These are phyloP conservation scores for Aspergillus wentii DNA, from an alignment of 495 filamentous ascomycete genomes.

Conservation along the genomic window DNA sequence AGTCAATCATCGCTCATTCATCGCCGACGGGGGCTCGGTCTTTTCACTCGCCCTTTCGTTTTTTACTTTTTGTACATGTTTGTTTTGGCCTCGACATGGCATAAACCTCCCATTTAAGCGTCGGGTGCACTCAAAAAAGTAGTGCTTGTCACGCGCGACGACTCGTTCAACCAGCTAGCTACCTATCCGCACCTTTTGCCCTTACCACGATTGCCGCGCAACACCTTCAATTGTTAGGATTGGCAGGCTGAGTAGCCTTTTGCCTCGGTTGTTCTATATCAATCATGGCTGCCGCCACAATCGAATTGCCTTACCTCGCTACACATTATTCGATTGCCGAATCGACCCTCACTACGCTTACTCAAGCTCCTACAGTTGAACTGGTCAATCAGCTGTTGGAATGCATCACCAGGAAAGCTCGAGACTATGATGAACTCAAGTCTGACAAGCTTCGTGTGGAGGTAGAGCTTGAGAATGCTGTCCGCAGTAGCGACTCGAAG, in stretches of 20 bases:
- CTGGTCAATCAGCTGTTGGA: slow-evolving; percentile 66
- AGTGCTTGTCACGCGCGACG: slow-evolving; percentile 6
- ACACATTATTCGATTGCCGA: slow-evolving; percentile 70
- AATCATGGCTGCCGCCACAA: slow-evolving; percentile 69
- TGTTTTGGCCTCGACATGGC: slow-evolving; percentile 7
- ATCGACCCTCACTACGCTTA: slow-evolving; percentile 56
- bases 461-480: slow-evolving; percentile 88
- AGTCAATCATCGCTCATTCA: slow-evolving; percentile 2
- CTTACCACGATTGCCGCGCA: too few species aligned
- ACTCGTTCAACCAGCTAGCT: slow-evolving; percentile 1
- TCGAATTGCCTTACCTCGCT: slow-evolving; percentile 73
- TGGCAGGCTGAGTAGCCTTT: slow-evolving; percentile 7
- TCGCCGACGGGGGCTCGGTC: slow-evolving; percentile 5
- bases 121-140: slow-evolving; percentile 7
- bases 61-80: neutral
- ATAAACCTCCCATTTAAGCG: slow-evolving; percentile 2
- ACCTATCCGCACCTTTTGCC: neutral
- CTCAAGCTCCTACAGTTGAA: slow-evolving; percentile 70
- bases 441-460: slow-evolving; percentile 80
- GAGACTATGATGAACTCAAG: slow-evolving; percentile 70
- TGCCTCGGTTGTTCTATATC: slow-evolving; percentile 12
- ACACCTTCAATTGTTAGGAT: slow-evolving; percentile 1
- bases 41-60: slow-evolving; percentile 3
- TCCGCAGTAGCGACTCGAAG: slow-evolving; percentile 74
- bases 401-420: slow-evolving; percentile 66